These are phyloP conservation scores for Paxillus rubicundulus DNA, from an alignment of 768 basidiomycete species.

Conservation along the genomic window DNA sequence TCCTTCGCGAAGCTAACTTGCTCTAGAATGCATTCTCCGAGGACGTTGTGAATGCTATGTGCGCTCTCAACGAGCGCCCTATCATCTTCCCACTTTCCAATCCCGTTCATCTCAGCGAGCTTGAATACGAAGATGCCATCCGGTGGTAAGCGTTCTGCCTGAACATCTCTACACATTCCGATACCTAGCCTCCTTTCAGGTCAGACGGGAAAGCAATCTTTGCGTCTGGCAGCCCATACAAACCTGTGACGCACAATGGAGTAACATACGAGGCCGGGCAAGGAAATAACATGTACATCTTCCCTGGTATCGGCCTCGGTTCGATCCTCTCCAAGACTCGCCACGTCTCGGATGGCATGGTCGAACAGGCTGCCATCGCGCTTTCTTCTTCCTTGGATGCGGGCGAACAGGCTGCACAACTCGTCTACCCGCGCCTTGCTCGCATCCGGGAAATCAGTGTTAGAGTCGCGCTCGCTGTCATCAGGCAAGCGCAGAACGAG, in stretches of 20 bases:
- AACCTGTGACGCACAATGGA: conserved; percentile 46
- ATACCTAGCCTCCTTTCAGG: conserved; percentile 33
- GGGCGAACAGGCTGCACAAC: conserved; percentile 51
- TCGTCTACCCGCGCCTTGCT: conserved; percentile 68
- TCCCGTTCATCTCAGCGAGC: conserved; percentile 59
- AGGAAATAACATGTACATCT: conserved; percentile 80
- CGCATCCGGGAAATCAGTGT: conserved; percentile 69
- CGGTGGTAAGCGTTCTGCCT: conserved; percentile 40
- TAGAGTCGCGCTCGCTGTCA: conserved; percentile 57
- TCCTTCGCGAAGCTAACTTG: background rate
- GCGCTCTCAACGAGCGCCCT: conserved; percentile 60
- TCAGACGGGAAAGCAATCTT: conserved; percentile 67
- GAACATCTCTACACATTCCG: background rate
- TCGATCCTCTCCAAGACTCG: conserved; percentile 55
- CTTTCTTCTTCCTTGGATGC: conserved; percentile 54
- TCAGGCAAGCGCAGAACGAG: conserved; percentile 62
- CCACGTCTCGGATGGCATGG: conserved; percentile 65
- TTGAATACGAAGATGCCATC: conserved; percentile 60
- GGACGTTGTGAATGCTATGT: conserved; percentile 62
- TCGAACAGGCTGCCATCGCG: conserved; percentile 63
- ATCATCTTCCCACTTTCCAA: conserved; percentile 84
- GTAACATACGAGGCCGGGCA: conserved; percentile 62
- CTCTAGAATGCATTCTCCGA: conserved; percentile 56
- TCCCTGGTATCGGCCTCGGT: conserved; percentile 62
- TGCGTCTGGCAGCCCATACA: conserved; percentile 73